Percentiles rank a stretch among this genome's conserved stretches.
These are phyloP conservation scores for Elaeagnus macrophylla DNA, from an alignment of 306 rosid genomes.

Conservation along the genomic window DNA sequence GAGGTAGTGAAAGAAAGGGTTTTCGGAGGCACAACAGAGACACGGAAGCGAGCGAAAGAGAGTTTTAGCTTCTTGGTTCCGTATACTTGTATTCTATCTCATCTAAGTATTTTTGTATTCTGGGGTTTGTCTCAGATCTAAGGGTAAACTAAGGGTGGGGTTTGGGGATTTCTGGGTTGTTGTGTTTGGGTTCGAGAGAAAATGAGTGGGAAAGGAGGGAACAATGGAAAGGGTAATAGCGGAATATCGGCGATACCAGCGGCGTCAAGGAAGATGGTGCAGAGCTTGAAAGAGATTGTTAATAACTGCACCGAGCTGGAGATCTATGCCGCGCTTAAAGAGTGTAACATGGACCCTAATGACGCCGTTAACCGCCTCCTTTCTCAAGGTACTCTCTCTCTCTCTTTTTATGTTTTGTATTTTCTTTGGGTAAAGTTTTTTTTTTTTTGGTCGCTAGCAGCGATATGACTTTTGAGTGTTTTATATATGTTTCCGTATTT, in stretches of 20 bases:
- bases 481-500: too few species aligned
- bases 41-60: too few species aligned
- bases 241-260: conserved; percentile 71
- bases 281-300: conserved; percentile 87
- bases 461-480: not conserved
- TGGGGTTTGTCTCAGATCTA: conserved; percentile 32
- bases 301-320: conserved; percentile 73
- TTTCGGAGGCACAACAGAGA: too few species aligned
- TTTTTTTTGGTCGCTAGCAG: not conserved
- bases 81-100: too few species aligned
- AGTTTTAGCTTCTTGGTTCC: too few species aligned
- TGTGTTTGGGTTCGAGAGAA: conserved; percentile 14
- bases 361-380: conserved; percentile 98
- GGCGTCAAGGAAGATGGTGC: conserved; percentile 82
- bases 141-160: not conserved
- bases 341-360: conserved; percentile 99
- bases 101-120: too few species aligned
- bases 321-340: conserved; percentile 92
- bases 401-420: not conserved
- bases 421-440: not conserved
- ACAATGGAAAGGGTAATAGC: conserved; percentile 35
- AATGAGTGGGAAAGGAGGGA: conserved; percentile 64
- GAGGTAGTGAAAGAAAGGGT: too few species aligned
- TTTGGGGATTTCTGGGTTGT: not conserved
- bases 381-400: conserved; percentile 55